Percentiles rank a stretch among this genome's conserved stretches.
phyloP scores from a whole-genome alignment of 352 stramenopile species.

The Elongisporangium prolatum region DNA sequence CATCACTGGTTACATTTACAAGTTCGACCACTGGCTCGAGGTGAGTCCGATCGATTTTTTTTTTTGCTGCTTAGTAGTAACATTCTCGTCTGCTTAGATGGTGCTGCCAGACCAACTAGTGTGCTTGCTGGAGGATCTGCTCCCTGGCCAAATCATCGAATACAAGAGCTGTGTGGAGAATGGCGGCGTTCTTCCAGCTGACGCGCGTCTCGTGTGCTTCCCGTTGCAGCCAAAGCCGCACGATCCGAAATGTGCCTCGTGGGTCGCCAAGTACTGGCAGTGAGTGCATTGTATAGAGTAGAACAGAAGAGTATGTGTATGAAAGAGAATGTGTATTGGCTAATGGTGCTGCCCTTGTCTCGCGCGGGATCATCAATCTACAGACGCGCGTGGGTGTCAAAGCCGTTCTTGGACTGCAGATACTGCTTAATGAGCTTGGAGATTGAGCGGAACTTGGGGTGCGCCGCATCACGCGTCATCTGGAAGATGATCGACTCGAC shows the following conservation, averaged over 20 bases:
- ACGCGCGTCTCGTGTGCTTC: conserved; percentile 70
- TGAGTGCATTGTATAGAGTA: no score
- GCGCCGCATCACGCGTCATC: conserved; percentile 76
- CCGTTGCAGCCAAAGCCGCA: conserved; percentile 79
- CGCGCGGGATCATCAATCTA: no score
- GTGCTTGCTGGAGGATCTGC: conserved; percentile 34
- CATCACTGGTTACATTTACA: conserved; percentile 66
- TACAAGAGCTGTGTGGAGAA: conserved; percentile 42
- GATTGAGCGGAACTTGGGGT: conserved; percentile 89
- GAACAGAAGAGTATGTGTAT: conserved; percentile 7
- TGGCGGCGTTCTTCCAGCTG: conserved; percentile 12
- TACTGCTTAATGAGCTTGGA: conserved; percentile 90
- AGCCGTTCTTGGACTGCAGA: conserved; percentile 27
- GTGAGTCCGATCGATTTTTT: conserved; percentile 7
- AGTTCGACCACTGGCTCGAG: conserved; percentile 87
- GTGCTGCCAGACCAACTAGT: conserved; percentile 14
- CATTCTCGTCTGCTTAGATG: conserved; percentile 22
- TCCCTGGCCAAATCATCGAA: conserved; percentile 60
- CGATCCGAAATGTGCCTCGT: conserved; percentile 23
- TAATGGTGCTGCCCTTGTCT: no score
- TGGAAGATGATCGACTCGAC: conserved; percentile 91
- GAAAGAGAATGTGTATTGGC: no score
- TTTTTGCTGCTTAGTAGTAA: background rate
- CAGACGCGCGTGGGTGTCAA: conserved; percentile 10
- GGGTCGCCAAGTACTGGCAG: conserved; percentile 46